phyloP scores from a whole-genome alignment of 1,139 yeast species.

The Lodderomyces margitis region DNA sequence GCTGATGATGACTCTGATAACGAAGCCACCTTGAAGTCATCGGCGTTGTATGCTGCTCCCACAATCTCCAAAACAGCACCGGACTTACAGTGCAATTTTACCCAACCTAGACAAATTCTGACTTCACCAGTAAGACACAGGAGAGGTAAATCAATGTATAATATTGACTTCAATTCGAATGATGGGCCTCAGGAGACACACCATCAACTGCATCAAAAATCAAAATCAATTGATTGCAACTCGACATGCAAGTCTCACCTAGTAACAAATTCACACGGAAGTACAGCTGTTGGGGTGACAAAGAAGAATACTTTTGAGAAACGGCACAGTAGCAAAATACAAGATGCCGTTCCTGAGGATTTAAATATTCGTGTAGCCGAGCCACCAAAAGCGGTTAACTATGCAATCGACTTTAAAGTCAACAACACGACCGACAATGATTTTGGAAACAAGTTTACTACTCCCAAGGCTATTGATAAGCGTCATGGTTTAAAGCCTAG shows the following conservation, averaged over 20 bases:
- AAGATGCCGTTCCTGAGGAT: slow-evolving; percentile 11
- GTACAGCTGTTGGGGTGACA: not conserved
- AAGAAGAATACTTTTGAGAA: not conserved
- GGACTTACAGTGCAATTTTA: slow-evolving; percentile 5
- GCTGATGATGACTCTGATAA: slow-evolving; percentile 29
- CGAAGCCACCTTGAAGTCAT: slow-evolving; percentile 22
- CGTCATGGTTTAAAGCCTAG: not conserved
- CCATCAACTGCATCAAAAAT: slow-evolving; percentile 1
- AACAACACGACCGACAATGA: slow-evolving; percentile 19
- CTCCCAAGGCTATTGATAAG: slow-evolving; percentile 1
- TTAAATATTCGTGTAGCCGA: slow-evolving; percentile 32
- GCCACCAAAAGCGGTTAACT: slow-evolving; percentile 39
- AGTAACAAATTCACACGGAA: slow-evolving; percentile 15
- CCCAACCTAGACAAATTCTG: not conserved
- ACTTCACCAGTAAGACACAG: slow-evolving; percentile 34
- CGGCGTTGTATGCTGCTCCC: slow-evolving; percentile 11
- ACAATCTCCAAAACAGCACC: slow-evolving; percentile 10
- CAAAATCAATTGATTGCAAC: slow-evolving; percentile 8
- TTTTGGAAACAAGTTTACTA: slow-evolving; percentile 9
- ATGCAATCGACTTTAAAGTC: slow-evolving; percentile 44
- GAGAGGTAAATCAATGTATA: slow-evolving; percentile 41
- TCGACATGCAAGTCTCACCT: slow-evolving; percentile 8
- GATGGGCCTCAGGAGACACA: not conserved
- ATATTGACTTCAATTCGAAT: slow-evolving; percentile 29
- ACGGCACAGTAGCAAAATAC: not conserved